Evolutionary conservation across 75 land plant genomes (phyloP).

Genomic region (Isoetes taiwanensis): DNA sequence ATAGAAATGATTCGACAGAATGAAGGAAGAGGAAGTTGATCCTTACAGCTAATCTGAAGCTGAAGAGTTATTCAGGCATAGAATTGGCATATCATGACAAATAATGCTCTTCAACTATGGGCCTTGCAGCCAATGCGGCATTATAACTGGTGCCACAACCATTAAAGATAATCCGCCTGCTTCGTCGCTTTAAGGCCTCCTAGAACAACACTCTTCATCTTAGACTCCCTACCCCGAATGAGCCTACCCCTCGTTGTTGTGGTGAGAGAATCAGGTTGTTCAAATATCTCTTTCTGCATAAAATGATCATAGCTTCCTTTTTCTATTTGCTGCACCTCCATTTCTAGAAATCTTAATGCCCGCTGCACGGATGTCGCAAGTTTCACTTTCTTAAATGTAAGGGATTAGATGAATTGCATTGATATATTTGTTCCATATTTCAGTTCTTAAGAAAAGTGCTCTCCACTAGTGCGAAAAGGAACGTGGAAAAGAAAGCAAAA

Average conservation of each 20-base stretch:
- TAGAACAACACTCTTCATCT: constrained; percentile 62
- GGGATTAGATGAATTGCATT: no score
- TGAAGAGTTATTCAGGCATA: no score
- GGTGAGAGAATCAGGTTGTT: constrained; percentile 92
- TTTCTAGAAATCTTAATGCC: constrained; percentile 73
- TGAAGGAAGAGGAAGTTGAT: no score
- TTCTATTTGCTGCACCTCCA: constrained; percentile 98
- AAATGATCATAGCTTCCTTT: constrained; percentile 93
- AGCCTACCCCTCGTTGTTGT: constrained; percentile 99
- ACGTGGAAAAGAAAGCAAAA: no score
- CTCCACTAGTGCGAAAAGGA: no score
- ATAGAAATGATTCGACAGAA: no score
- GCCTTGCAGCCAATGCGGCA: constrained; percentile 91
- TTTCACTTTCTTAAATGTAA: no score
- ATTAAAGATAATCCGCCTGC: constrained; percentile 84
- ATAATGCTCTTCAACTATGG: constrained; percentile 89
- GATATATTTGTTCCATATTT: no score
- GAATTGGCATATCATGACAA: no score
- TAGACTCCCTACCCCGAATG: constrained; percentile 50
- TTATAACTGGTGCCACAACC: constrained; percentile 99
- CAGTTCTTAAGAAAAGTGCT: no score
- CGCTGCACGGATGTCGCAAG: constrained; percentile 90
- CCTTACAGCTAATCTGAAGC: no score
- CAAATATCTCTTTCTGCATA: constrained; percentile 98
- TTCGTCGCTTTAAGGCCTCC: constrained; percentile 92